A percentile compares a stretch with the other conserved stretches of the same genome.
phyloP scores from a whole-genome alignment of 768 basidiomycete genomes.

The Phlebiopsis gigantea region DNA sequence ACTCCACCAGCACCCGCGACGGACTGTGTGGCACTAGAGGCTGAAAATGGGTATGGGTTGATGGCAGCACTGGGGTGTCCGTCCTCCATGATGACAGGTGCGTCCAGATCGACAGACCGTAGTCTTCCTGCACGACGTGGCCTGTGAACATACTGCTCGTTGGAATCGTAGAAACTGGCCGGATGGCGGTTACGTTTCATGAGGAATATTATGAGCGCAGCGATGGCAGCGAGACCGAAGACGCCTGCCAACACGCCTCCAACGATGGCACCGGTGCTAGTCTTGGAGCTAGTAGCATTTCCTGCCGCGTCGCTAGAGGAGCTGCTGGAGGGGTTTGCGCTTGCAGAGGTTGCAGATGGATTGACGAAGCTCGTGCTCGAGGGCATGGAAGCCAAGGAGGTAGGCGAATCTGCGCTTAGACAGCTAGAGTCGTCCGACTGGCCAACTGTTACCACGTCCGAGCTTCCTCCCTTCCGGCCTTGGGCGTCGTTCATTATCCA shows the following conservation, averaged over 20 bases:
- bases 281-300: constrained; percentile 4
- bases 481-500: constrained; percentile 22
- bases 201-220: constrained; percentile 17
- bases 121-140: constrained; percentile 9
- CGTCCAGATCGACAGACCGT: constrained; percentile 14
- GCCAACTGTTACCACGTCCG: constrained; percentile 16
- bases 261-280: constrained; percentile 16
- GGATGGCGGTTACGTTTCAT: constrained; percentile 12
- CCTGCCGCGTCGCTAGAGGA: neutral
- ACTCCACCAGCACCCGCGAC: neutral
- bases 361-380: constrained; percentile 10
- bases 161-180: constrained; percentile 2
- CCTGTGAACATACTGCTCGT: constrained; percentile 3
- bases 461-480: constrained; percentile 24
- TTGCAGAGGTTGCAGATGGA: neutral
- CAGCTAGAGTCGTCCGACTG: constrained; percentile 20
- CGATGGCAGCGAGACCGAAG: constrained; percentile 17
- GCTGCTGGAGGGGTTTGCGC: neutral
- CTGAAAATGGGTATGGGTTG: constrained; percentile 13
- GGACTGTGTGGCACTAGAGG: neutral
- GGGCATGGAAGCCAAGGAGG: constrained; percentile 18
- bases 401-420: constrained; percentile 19
- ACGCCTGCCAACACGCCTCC: constrained; percentile 20
- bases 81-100: constrained; percentile 7
- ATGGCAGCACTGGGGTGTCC: constrained; percentile 7